Base-by-base conservation (phyloP, 1,284 basidiomycete species). In the Ceratobasidium sp. region DNA sequence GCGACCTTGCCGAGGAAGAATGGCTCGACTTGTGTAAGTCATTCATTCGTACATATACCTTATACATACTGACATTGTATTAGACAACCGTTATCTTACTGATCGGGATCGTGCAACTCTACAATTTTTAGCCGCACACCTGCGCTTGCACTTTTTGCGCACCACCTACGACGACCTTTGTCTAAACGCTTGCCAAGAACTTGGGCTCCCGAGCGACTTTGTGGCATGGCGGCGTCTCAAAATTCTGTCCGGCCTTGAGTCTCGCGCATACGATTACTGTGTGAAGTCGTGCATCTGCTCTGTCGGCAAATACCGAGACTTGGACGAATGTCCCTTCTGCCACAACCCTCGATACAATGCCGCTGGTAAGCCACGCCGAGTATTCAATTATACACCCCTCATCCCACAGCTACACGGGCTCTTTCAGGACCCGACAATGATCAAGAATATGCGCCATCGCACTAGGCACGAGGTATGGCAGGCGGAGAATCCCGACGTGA, bases 261-360 rank as follows among this genome's bases (percentile, higher is more conserved):
- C 47, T 4, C 56, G 35, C 25, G 20, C 34, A 3, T 67, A 70
- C 55, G 72, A 82, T 70, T 82, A 80, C 71, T 82, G 81, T 64
- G 60, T 75, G 20, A 75, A 78, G 15, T 79, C 78, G 1, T 82
- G 81, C 68, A 73, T 73, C 64, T 77, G 75, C 45, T 82, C 74
- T 71, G 71, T 73, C 7, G 79, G 79, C 0, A 70, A 73, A 0
- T 74, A 77, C 70, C 73, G 70, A 0, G 68, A 72, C 4, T 70
- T 75, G 1, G 42, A 69, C 0, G 6, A 22, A 13, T 82, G 81
- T 58, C 78, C 78, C 0, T 73, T 77, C 58, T 82, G 81, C 70
- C 54, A 75, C 0, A 69, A 73, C 47, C 40, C 73, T 12, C 75
- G 74, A 10, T 75, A 71, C 45, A 60, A 74, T 22, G 10, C 69